A percentile compares a stretch with the other conserved stretches of the same genome.
Conservation (phyloP, 2,329 filamentous ascomycete genomes). For the Nemania sp. region DNA sequence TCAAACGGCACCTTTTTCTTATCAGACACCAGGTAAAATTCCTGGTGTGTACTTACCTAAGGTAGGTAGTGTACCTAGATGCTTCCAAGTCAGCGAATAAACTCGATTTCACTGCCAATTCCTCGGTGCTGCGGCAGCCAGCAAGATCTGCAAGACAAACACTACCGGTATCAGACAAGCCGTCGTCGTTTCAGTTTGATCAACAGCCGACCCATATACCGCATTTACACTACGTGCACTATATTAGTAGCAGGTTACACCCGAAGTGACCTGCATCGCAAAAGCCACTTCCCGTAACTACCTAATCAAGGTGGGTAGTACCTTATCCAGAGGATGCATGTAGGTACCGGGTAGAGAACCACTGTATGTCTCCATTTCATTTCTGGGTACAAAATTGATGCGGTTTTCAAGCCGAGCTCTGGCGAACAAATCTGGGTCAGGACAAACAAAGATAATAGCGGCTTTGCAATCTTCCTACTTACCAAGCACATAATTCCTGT, state of each 20-base stretch:
- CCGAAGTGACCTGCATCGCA: background rate
- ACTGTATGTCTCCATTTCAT: background rate
- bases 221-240: too few species aligned
- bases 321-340: too few species aligned
- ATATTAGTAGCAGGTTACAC: background rate
- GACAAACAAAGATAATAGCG: background rate
- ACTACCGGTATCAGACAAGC: background rate
- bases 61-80: background rate
- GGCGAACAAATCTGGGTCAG: too few species aligned
- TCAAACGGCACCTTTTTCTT: too few species aligned
- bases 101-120: too few species aligned
- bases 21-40: too few species aligned
- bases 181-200: constrained; percentile 20
- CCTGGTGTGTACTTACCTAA: too few species aligned
- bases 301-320: too few species aligned
- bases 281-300: too few species aligned
- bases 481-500: background rate
- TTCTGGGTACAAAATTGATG: background rate
- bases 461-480: background rate
- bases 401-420: too few species aligned
- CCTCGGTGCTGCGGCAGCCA: background rate
- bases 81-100: too few species aligned
- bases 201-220: constrained; percentile 3
- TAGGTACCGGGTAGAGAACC: too few species aligned
- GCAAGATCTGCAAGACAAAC: constrained; percentile 21